These are phyloP conservation scores for Gomphus sp. DNA, from an alignment of 1,284 basidiomycete species.

Conservation along the genomic window DNA sequence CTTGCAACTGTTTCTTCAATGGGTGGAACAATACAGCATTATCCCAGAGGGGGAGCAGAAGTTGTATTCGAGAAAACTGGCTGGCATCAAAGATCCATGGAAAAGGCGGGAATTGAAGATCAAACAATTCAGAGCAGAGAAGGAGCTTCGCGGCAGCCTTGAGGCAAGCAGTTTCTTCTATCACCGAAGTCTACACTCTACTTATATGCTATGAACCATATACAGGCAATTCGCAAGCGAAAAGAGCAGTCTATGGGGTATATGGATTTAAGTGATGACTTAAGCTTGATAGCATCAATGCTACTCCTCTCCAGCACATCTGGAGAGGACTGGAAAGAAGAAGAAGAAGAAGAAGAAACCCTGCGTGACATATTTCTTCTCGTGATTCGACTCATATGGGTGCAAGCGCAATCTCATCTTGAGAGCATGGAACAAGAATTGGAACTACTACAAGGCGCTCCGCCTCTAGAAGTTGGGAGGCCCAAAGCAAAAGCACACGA, in stretches of 20 bases:
- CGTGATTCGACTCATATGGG: slow-evolving; percentile 66
- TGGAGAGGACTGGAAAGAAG: slow-evolving; percentile 28
- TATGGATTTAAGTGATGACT: slow-evolving; percentile 35
- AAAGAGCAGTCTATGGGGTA: slow-evolving; percentile 29
- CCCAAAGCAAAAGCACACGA: slow-evolving; percentile 28
- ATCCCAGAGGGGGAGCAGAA: slow-evolving; percentile 53
- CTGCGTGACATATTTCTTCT: slow-evolving; percentile 60
- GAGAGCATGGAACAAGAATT: slow-evolving; percentile 68
- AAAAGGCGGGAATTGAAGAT: slow-evolving; percentile 80
- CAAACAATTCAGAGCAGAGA: slow-evolving; percentile 77
- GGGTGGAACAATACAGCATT: slow-evolving; percentile 63
- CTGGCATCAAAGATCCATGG: slow-evolving; percentile 50
- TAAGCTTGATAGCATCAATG: slow-evolving; percentile 54
- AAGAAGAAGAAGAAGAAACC: slow-evolving; percentile 54
- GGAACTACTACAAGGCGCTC: slow-evolving; percentile 57
- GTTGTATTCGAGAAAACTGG: slow-evolving; percentile 39
- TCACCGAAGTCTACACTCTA: not conserved
- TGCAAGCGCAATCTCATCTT: slow-evolving; percentile 60
- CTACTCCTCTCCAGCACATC: slow-evolving; percentile 32
- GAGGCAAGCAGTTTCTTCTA: slow-evolving; percentile 36
- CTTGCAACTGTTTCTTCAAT: slow-evolving; percentile 44
- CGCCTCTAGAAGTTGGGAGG: slow-evolving; percentile 32
- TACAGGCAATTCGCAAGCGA: slow-evolving; percentile 45
- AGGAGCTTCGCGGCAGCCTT: slow-evolving; percentile 62
- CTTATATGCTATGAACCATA: not conserved